Percentiles rank a stretch among this genome's conserved stretches.
These are phyloP conservation scores for Niebla homalea DNA, from an alignment of 495 filamentous ascomycete species.

Conservation along the genomic window DNA sequence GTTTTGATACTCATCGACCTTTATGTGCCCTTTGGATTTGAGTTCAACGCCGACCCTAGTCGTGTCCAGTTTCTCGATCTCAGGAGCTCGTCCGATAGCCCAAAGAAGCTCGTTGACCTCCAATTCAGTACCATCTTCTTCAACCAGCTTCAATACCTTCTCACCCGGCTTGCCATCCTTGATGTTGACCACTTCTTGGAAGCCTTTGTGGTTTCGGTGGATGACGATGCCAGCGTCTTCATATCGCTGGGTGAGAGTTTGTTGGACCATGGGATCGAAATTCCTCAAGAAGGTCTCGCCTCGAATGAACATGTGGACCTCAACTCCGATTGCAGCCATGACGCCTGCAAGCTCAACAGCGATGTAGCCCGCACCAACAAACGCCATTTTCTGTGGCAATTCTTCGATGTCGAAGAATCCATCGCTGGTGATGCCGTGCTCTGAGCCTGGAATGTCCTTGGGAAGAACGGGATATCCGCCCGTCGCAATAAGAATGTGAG, in stretches of 20 bases:
- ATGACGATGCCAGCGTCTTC: constrained; percentile 66
- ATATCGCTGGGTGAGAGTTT: constrained; percentile 72
- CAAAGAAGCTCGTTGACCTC: constrained; percentile 51
- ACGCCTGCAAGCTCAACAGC: constrained; percentile 93
- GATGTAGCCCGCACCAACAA: constrained; percentile 95
- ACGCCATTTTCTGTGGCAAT: constrained; percentile 78
- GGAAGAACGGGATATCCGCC: constrained; percentile 40
- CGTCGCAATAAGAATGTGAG: constrained; percentile 44
- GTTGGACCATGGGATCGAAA: constrained; percentile 95
- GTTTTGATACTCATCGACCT: constrained; percentile 48
- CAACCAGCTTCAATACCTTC: constrained; percentile 35
- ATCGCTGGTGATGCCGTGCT: constrained; percentile 47
- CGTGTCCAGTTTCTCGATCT: constrained; percentile 45
- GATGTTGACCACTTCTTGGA: constrained; percentile 60
- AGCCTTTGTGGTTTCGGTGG: constrained; percentile 56
- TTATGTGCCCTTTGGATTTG: constrained; percentile 31
- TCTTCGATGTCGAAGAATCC: constrained; percentile 91
- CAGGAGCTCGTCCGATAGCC: constrained; percentile 49
- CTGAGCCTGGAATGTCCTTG: constrained; percentile 32
- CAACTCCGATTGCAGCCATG: constrained; percentile 76
- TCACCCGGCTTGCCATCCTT: constrained; percentile 37
- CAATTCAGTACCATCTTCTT: constrained; percentile 34
- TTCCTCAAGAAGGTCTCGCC: constrained; percentile 69
- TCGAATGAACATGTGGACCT: constrained; percentile 94
- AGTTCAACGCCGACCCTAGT: constrained; percentile 41